phyloP scores from a whole-genome alignment of 768 basidiomycete species.

The Suillus variegatus region DNA sequence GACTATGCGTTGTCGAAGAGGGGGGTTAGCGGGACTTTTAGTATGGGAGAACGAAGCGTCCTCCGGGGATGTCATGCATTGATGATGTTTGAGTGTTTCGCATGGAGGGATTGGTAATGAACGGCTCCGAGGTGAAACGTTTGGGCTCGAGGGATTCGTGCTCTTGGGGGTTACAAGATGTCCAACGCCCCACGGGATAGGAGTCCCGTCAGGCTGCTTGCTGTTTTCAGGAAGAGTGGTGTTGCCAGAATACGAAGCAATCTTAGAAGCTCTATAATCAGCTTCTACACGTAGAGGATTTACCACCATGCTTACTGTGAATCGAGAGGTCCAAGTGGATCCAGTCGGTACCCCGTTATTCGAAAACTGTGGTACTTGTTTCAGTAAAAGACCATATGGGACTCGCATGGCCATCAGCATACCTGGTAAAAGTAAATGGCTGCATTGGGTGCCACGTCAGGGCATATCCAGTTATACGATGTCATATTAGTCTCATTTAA shows the following conservation, averaged over 20 bases:
- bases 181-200: slow-evolving; percentile 40
- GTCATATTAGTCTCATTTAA: slow-evolving; percentile 37
- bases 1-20: background rate
- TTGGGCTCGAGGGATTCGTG: background rate
- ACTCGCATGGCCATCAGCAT: background rate
- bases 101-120: background rate
- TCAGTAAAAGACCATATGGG: background rate
- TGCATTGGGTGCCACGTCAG: slow-evolving; percentile 37
- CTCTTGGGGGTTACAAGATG: slow-evolving; percentile 7
- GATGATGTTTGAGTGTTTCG: background rate
- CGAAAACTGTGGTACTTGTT: slow-evolving; percentile 25
- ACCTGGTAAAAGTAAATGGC: slow-evolving; percentile 45
- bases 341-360: slow-evolving; percentile 24
- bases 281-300: background rate
- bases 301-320: slow-evolving; percentile 30
- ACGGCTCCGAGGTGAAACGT: background rate
- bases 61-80: background rate
- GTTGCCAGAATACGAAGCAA: slow-evolving; percentile 33
- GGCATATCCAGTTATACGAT: slow-evolving; percentile 39
- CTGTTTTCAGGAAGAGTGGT: slow-evolving; percentile 27
- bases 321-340: slow-evolving; percentile 40
- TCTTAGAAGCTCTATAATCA: slow-evolving; percentile 21
- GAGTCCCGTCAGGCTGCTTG: slow-evolving; percentile 36
- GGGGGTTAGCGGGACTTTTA: background rate
- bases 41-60: background rate